A percentile compares a stretch with the other conserved stretches of the same genome.
Evolutionary conservation across 257 asterid genomes (phyloP).

Genomic region (Solanum piurae): DNA sequence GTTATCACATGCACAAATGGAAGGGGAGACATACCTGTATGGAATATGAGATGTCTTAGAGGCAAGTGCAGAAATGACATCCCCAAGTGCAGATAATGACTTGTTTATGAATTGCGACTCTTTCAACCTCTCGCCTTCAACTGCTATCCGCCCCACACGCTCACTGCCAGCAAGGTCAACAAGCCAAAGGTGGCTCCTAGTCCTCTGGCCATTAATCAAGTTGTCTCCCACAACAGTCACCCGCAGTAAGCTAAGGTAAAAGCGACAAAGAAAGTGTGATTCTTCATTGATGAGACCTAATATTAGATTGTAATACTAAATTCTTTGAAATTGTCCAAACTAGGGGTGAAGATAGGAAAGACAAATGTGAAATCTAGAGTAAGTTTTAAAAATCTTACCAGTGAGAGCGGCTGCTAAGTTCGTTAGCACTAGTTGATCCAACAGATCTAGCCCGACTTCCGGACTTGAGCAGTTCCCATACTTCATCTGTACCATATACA

Average conservation of each 20-base stretch:
- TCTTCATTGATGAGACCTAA: neutral
- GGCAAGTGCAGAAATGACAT: slow-evolving; percentile 93
- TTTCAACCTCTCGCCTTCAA: slow-evolving; percentile 89
- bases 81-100: slow-evolving; percentile 91
- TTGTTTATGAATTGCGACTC: slow-evolving; percentile 93
- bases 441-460: slow-evolving; percentile 96
- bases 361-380: neutral
- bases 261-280: neutral
- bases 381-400: slow-evolving; percentile 35
- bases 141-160: slow-evolving; percentile 85
- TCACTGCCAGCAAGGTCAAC: slow-evolving; percentile 99
- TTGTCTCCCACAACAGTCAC: slow-evolving; percentile 79
- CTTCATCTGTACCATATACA: slow-evolving; percentile 66
- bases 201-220: slow-evolving; percentile 63
- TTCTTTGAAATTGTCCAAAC: neutral
- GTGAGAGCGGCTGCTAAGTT: slow-evolving; percentile 97
- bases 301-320: neutral
- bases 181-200: slow-evolving; percentile 93
- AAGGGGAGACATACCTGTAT: slow-evolving; percentile 49
- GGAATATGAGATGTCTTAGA: slow-evolving; percentile 70
- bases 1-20: neutral
- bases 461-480: slow-evolving; percentile 69
- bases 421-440: slow-evolving; percentile 96
- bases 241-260: slow-evolving; percentile 67
- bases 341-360: neutral